Percentiles rank a stretch among this genome's conserved stretches.
These are phyloP conservation scores for Vaccinium darrowii DNA, from an alignment of 148 eudicot genomes.

Conservation along the genomic window DNA sequence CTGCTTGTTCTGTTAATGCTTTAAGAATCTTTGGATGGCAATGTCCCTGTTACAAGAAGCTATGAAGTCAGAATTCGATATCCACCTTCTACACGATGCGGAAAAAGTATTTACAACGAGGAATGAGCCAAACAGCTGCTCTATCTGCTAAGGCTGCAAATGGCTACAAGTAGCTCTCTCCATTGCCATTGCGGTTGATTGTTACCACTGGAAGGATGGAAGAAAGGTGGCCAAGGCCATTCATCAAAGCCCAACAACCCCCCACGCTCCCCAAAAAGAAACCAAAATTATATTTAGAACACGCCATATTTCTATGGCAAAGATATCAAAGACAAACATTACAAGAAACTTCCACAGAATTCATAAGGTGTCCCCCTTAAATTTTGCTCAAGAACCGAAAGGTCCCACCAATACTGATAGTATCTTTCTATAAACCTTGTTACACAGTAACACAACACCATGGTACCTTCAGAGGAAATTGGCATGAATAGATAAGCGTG, in stretches of 20 bases:
- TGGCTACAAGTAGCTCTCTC: neutral
- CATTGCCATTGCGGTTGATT: neutral
- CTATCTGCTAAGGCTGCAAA: neutral
- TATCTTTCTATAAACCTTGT: neutral
- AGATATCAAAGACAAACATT: neutral
- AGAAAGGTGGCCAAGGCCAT: neutral
- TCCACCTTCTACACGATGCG: neutral
- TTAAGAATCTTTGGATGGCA: slow-evolving; percentile 87
- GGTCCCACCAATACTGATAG: neutral
- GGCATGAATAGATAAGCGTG: neutral
- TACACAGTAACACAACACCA: neutral
- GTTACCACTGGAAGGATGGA: neutral
- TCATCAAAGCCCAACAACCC: neutral
- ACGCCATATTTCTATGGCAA: neutral
- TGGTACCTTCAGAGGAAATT: neutral
- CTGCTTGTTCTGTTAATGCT: slow-evolving; percentile 79
- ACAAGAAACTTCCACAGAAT: neutral
- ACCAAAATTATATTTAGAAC: neutral
- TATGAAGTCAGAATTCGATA: neutral
- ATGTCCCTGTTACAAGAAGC: slow-evolving; percentile 67
- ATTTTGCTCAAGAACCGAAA: neutral
- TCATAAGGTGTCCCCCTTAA: neutral
- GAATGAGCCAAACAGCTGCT: neutral
- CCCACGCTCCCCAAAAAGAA: too few species aligned
- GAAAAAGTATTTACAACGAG: neutral